These are phyloP conservation scores for Zygotorulaspora mrakii DNA, from an alignment of 1,139 yeast species.

Conservation along the genomic window DNA sequence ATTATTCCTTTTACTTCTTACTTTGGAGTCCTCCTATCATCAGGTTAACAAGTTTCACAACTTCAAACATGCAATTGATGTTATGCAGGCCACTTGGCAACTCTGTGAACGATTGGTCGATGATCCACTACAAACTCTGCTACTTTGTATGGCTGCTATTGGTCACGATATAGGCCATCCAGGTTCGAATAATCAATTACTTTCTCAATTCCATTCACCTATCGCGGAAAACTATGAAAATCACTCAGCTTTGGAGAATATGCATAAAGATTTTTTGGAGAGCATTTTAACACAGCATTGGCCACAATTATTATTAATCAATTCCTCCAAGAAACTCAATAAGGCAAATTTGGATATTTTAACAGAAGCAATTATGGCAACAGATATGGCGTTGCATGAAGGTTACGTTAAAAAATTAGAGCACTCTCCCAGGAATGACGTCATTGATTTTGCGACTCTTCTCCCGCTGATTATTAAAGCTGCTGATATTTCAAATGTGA, in stretches of 20 bases:
- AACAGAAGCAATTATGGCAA: constrained; percentile 60
- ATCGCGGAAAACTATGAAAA: constrained; percentile 60
- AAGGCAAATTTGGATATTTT: constrained; percentile 22
- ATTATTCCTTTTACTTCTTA: constrained; percentile 28
- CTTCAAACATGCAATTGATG: constrained; percentile 94
- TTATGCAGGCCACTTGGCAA: constrained; percentile 70
- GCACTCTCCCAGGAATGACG: constrained; percentile 12
- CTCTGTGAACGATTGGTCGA: constrained; percentile 22
- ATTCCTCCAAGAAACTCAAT: constrained; percentile 10
- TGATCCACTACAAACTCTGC: constrained; percentile 17
- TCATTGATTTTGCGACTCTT: constrained; percentile 41
- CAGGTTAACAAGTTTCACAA: constrained; percentile 89
- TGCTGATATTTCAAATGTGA: constrained; percentile 91
- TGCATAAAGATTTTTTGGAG: constrained; percentile 71
- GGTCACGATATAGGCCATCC: constrained; percentile 98
- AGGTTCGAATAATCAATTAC: constrained; percentile 79
- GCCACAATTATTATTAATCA: constrained; percentile 46
- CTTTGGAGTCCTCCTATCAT: constrained; percentile 65
- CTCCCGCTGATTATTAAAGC: constrained; percentile 76
- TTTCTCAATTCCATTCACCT: constrained; percentile 61
- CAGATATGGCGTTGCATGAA: constrained; percentile 92
- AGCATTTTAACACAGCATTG: constrained; percentile 57
- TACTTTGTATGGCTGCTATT: constrained; percentile 69
- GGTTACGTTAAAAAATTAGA: constrained; percentile 50
- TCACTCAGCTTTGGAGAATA: constrained; percentile 74